Conservation (phyloP, 1,284 basidiomycete species). For the Inonotus obliquus region DNA sequence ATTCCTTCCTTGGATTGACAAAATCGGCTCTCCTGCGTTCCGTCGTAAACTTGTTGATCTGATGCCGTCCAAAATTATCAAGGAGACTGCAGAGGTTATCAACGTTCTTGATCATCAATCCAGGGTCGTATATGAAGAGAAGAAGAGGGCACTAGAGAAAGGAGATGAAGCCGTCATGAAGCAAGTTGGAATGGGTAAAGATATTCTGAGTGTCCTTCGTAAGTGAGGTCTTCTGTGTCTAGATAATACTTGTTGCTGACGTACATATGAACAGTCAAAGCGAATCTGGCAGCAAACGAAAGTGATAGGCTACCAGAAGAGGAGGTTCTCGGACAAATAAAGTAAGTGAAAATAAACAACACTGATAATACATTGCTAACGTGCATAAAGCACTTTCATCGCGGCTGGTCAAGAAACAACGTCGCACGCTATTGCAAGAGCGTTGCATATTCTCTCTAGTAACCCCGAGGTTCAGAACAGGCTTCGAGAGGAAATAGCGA, state of each 20-base stretch:
- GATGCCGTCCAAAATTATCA: conserved; percentile 30
- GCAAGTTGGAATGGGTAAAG: conserved; percentile 27
- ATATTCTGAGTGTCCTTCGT: conserved; percentile 32
- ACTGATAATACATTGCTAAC: not conserved
- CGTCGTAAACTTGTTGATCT: conserved; percentile 4
- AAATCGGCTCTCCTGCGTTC: conserved; percentile 13
- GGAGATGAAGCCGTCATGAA: conserved; percentile 24
- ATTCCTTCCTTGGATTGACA: conserved; percentile 11
- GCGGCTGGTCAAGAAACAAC: conserved; percentile 22
- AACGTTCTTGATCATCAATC: conserved; percentile 11
- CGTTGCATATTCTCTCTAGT: conserved; percentile 18
- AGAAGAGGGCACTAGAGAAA: conserved; percentile 23
- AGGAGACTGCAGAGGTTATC: conserved; percentile 17
- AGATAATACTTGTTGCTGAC: not conserved
- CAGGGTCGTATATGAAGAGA: conserved; percentile 10
- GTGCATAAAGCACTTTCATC: conserved; percentile 9
- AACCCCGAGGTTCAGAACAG: conserved; percentile 21
- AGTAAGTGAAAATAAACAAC: not conserved
- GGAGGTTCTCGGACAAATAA: conserved; percentile 29
- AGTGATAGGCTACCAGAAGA: conserved; percentile 28
- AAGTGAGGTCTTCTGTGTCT: conserved; percentile 9
- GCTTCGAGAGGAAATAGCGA: conserved; percentile 24
- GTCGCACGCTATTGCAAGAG: conserved; percentile 19
- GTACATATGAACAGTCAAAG: conserved; percentile 25
- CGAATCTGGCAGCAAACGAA: conserved; percentile 25